Conservation (phyloP, 2,329 filamentous ascomycete genomes). For the Curvularia verruculosa region DNA sequence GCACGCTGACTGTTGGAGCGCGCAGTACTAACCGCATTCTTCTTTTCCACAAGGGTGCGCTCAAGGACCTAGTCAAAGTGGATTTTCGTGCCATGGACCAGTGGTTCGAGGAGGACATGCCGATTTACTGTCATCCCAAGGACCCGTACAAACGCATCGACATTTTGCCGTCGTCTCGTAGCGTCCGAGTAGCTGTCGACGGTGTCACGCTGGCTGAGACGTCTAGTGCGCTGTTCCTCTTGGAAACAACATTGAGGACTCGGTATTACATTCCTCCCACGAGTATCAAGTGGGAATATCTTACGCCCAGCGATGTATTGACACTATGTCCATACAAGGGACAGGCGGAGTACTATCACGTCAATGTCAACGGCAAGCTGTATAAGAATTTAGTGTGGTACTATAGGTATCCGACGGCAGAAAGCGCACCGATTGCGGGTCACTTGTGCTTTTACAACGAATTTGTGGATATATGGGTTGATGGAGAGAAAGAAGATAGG, state of each 20-base stretch:
- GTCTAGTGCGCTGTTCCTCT: conserved; percentile 57
- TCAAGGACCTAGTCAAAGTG: conserved; percentile 40
- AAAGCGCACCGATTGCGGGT: conserved; percentile 63
- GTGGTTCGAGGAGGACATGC: conserved; percentile 65
- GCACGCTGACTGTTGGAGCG: conserved; percentile 27
- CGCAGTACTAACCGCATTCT: conserved; percentile 32
- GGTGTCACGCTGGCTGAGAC: conserved; percentile 57
- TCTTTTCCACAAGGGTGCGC: conserved; percentile 30
- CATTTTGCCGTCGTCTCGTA: conserved; percentile 62
- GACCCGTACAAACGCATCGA: conserved; percentile 71
- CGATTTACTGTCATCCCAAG: conserved; percentile 68
- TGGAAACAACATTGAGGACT: conserved; percentile 65
- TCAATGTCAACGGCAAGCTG: conserved; percentile 55
- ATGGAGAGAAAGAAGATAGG: conserved; percentile 54
- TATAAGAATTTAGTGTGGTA: conserved; percentile 66
- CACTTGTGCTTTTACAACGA: conserved; percentile 71
- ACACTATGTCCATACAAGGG: conserved; percentile 73
- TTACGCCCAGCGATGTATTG: conserved; percentile 59
- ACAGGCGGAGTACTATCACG: conserved; percentile 65
- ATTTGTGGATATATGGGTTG: conserved; percentile 67
- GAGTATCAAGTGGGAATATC: conserved; percentile 53
- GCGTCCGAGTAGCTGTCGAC: conserved; percentile 57
- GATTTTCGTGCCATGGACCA: conserved; percentile 46
- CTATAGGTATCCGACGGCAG: conserved; percentile 63
- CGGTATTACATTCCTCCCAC: conserved; percentile 66